Evolutionary conservation across 1,139 yeast genomes (phyloP).

Genomic region (Pichiaceae sp.): DNA sequence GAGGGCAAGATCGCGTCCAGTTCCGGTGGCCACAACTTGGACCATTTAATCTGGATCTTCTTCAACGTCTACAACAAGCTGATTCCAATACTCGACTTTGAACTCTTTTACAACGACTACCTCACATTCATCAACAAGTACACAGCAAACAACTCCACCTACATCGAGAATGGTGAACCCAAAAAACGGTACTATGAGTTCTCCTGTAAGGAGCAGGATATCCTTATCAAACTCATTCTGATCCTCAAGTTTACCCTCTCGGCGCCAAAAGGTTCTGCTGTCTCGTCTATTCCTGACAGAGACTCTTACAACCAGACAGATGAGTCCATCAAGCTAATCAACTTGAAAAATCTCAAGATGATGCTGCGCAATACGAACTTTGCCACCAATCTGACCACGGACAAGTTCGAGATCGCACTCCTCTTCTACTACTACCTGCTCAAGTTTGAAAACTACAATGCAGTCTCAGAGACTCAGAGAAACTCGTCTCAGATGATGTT

Average conservation of each 20-base stretch:
- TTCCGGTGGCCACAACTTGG: constrained; percentile 31
- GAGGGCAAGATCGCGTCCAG: constrained; percentile 4
- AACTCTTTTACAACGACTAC: constrained; percentile 47
- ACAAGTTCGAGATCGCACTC: constrained; percentile 24
- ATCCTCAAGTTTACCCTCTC: constrained; percentile 27
- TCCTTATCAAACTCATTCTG: constrained; percentile 33
- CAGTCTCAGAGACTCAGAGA: constrained; percentile 3
- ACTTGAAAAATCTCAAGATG: constrained; percentile 19
- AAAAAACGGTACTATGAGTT: constrained; percentile 36
- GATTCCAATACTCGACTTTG: constrained; percentile 56
- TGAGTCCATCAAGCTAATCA: constrained; percentile 25
- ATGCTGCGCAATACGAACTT: constrained; percentile 23
- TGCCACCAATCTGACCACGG: constrained; percentile 17
- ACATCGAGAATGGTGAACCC: constrained; percentile 24
- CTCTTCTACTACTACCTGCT: constrained; percentile 22
- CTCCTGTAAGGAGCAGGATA: constrained; percentile 40
- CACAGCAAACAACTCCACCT: constrained; percentile 42
- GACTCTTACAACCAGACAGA: constrained; percentile 22
- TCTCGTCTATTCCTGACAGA: constrained; percentile 19
- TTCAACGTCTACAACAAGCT: constrained; percentile 50
- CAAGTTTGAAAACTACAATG: constrained; percentile 21
- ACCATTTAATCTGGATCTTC: constrained; percentile 42
- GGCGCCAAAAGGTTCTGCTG: constrained; percentile 15
- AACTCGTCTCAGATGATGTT: constrained; percentile 4
- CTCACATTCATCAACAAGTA: constrained; percentile 51